phyloP scores from a whole-genome alignment of 768 basidiomycete genomes.

The Tylopilus rubrobrunneus region DNA sequence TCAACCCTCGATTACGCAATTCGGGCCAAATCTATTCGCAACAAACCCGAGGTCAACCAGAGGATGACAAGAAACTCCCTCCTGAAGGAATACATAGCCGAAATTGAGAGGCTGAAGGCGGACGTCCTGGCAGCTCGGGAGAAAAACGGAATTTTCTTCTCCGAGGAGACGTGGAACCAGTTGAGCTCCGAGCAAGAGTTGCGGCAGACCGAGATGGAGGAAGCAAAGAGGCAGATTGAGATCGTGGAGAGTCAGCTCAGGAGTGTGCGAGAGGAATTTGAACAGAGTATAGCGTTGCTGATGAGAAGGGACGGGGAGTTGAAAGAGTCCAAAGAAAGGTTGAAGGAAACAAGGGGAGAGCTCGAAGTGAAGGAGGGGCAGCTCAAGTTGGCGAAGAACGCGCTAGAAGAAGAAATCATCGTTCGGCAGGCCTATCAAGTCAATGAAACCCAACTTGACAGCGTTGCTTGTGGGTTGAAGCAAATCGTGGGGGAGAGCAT shows the following conservation, averaged over 20 bases:
- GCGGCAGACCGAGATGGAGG: conserved; percentile 71
- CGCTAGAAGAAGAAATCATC: conserved; percentile 75
- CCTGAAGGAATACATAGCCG: conserved; percentile 88
- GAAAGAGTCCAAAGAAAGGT: conserved; percentile 50
- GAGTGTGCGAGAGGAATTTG: conserved; percentile 83
- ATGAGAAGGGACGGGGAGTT: conserved; percentile 76
- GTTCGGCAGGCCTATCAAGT: conserved; percentile 75
- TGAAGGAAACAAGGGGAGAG: conserved; percentile 49
- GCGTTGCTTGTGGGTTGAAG: conserved; percentile 69
- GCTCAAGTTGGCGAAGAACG: conserved; percentile 51
- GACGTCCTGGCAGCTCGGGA: conserved; percentile 90
- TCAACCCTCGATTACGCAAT: conserved; percentile 97
- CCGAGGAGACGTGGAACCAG: conserved; percentile 87
- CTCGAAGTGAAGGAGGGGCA: conserved; percentile 55
- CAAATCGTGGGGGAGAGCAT: conserved; percentile 63
- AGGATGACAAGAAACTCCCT: conserved; percentile 90
- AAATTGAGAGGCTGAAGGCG: conserved; percentile 89
- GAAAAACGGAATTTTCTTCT: conserved; percentile 94
- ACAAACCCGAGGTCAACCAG: conserved; percentile 93
- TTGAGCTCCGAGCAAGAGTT: conserved; percentile 75
- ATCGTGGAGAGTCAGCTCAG: conserved; percentile 80
- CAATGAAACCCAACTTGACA: conserved; percentile 67
- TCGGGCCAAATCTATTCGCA: conserved; percentile 91
- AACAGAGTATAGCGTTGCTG: conserved; percentile 78
- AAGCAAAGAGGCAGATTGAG: conserved; percentile 78